Percentiles rank a stretch among this genome's conserved stretches.
Evolutionary conservation across 805 yeast genomes (phyloP).

Genomic region (Candida insectalens): DNA sequence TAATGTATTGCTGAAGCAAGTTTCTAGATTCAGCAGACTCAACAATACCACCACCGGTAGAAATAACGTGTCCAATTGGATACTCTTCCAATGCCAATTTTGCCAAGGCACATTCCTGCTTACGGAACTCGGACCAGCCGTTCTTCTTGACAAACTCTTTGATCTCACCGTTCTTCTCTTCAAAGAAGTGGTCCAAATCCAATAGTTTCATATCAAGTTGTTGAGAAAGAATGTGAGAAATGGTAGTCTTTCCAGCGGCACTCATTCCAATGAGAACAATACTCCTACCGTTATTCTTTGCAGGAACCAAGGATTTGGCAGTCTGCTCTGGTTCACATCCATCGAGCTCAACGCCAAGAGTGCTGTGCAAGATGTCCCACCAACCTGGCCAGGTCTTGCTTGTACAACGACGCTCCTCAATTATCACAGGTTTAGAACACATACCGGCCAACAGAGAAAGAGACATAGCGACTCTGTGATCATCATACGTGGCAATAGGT

Average conservation of each 20-base stretch:
- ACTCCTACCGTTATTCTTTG: constrained; percentile 38
- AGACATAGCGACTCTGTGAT: constrained; percentile 97
- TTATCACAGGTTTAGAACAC: constrained; percentile 45
- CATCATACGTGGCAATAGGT: constrained; percentile 72
- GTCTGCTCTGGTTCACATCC: constrained; percentile 47
- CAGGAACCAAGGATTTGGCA: constrained; percentile 11
- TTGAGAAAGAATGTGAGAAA: constrained; percentile 70
- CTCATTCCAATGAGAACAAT: constrained; percentile 92
- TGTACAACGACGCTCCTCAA: constrained; percentile 84
- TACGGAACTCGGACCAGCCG: constrained; percentile 89
- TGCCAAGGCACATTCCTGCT: constrained; percentile 49
- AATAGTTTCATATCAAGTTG: constrained; percentile 56
- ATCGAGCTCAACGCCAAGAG: constrained; percentile 53
- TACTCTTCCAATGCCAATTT: constrained; percentile 34
- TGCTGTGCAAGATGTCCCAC: constrained; percentile 88
- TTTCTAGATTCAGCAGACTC: constrained; percentile 65
- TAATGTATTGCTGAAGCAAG: constrained; percentile 43
- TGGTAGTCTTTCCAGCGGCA: constrained; percentile 91
- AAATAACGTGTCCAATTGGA: constrained; percentile 51
- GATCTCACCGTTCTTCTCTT: constrained; percentile 40
- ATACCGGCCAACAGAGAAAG: constrained; percentile 81
- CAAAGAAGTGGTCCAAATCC: constrained; percentile 73
- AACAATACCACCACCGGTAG: constrained; percentile 96
- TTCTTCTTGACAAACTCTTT: constrained; percentile 47
- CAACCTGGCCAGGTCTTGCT: constrained; percentile 99